Conservation (phyloP, 345 rosid genomes). For the Sonneratia caseolaris region DNA sequence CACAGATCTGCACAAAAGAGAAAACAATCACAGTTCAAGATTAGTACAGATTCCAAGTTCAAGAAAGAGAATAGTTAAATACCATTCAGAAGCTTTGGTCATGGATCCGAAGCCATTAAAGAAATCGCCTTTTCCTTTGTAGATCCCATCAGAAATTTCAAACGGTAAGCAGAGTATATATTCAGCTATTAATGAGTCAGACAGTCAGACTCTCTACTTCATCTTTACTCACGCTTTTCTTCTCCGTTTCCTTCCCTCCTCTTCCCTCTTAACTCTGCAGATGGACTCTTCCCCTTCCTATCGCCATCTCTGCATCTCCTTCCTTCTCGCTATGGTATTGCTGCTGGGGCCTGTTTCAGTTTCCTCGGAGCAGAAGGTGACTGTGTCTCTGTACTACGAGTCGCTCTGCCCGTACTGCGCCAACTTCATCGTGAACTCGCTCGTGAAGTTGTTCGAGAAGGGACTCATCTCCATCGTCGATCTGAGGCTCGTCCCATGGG, state of each 20-base stretch:
- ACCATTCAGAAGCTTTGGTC: neutral
- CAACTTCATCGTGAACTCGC: constrained; percentile 61
- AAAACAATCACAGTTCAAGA: neutral
- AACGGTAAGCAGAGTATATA: neutral
- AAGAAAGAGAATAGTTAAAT: neutral
- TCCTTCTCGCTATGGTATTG: neutral
- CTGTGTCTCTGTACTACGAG: constrained; percentile 64
- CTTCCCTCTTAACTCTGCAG: neutral
- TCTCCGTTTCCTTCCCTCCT: neutral
- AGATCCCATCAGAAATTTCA: neutral
- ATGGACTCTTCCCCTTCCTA: neutral
- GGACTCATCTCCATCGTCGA: constrained; percentile 54
- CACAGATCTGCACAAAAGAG: no score
- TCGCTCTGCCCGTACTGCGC: constrained; percentile 65
- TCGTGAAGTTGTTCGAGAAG: constrained; percentile 42
- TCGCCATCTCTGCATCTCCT: neutral
- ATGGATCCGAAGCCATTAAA: neutral
- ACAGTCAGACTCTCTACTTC: neutral
- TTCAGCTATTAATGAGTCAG: neutral
- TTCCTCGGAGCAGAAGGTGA: constrained; percentile 24
- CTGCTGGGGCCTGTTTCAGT: neutral
- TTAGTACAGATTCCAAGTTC: neutral
- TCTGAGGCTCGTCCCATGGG: constrained; percentile 78
- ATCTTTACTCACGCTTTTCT: neutral
- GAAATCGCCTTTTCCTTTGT: neutral